Conservation (phyloP, 305 asterid genomes). For the Nicotiana rustica region DNA sequence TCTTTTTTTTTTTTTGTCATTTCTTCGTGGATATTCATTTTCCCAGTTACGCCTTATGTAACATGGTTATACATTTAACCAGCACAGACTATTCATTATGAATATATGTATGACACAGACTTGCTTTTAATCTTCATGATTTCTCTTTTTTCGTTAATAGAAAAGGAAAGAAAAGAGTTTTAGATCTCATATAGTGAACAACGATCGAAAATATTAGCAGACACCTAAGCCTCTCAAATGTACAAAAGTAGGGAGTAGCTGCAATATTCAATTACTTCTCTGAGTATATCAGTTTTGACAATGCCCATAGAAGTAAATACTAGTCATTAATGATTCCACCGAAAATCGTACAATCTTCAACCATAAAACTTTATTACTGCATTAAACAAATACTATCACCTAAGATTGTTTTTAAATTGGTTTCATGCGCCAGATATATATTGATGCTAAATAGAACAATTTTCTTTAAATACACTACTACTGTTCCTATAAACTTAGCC, state of each 20-base stretch:
- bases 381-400: neutral
- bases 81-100: neutral
- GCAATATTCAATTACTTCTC: neutral
- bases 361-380: conserved; percentile 1
- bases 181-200: neutral
- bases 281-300: neutral
- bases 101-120: neutral
- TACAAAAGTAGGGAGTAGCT: neutral
- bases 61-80: neutral
- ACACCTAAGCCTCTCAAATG: too few relatives aligned
- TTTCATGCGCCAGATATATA: neutral
- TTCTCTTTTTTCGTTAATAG: neutral
- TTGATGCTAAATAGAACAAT: neutral
- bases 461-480: neutral
- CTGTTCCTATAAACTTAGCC: neutral
- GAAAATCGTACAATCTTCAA: conserved; percentile 7
- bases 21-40: neutral
- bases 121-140: too few relatives aligned
- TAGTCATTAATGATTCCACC: conserved; percentile 20
- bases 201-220: neutral
- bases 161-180: neutral
- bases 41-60: neutral
- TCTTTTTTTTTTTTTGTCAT: neutral
- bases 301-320: neutral
- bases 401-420: neutral